Base-by-base conservation (phyloP, 768 basidiomycete genomes). In the Boletus vermiculosoides region DNA sequence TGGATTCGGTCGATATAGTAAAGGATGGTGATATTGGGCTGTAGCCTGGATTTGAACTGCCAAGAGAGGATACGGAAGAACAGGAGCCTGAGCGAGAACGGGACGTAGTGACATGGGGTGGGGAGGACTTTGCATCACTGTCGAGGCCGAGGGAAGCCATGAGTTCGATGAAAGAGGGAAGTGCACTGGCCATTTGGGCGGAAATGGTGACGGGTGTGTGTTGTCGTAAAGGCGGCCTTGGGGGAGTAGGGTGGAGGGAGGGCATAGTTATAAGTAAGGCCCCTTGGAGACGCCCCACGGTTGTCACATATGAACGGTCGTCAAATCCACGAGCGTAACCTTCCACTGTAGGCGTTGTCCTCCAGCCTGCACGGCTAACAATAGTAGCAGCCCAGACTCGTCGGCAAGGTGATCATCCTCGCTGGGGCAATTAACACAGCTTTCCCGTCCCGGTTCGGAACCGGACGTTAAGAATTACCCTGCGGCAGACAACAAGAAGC, bases 131-230 rank as follows among this genome's bases (percentile, higher is more conserved):
- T 52, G 74, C 46, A 31, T 72, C 62, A 62, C 80, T 79, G 62
- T 88, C 83, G 71, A 92, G 78, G 61, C 88, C 91, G 63, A 93
- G 78, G 58, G 91, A 83, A 60, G 83, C 83, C 89, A 93, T 90
- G 70, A 93, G 87, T 76, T 92, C 86, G 56, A 90, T 85, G 71
- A 93, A 93, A 55, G 91, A 92, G 67, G 91, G 91, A 65, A 92
- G 85, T 66, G 88, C 73, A 69, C 67, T 53, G 37, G 86, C 77
- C 86, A 87, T 90, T 65, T 68, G 63, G 63, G 63, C 64, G 63
- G 63, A 72, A 73, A 74, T 60, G 67, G 66, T 66, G 57, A 71
- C 34, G 50, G 46, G 52, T 36, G 44, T 52, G 55, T n/a, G 36
- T 56, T 56, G 69, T 60, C 59, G 57, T 31, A 56, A 61, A 49